phyloP scores from a whole-genome alignment of 2,329 filamentous ascomycete genomes.

The Trichoderma asperellum region DNA sequence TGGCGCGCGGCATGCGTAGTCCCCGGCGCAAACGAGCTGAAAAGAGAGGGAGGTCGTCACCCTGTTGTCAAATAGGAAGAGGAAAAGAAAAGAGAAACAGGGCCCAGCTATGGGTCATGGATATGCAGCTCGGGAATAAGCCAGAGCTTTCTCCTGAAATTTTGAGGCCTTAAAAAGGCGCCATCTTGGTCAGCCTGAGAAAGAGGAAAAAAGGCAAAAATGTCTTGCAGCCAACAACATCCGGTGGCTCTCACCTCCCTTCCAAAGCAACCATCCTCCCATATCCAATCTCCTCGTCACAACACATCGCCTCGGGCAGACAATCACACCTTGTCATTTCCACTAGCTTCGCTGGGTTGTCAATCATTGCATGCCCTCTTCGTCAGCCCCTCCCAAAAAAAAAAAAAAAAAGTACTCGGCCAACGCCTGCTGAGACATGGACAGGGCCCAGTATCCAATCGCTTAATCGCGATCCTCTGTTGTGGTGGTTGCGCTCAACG shows the following conservation, averaged over 20 bases:
- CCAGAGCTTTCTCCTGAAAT: background rate
- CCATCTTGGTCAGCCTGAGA: background rate
- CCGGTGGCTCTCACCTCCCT: background rate
- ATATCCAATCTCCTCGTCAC: background rate
- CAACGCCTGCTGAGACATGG: constrained; percentile 1
- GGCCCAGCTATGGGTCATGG: background rate
- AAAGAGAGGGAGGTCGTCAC: background rate
- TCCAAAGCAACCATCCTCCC: background rate
- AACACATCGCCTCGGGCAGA: background rate
- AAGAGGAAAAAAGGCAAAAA: background rate
- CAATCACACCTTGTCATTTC: background rate
- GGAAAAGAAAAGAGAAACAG: background rate
- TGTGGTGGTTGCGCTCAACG: background rate
- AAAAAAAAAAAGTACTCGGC: background rate
- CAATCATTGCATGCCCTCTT: background rate
- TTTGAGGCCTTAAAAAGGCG: background rate
- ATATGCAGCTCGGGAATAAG: background rate
- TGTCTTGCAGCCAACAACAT: background rate
- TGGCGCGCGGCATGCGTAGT: background rate
- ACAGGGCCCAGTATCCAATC: constrained; percentile 4
- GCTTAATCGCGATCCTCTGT: background rate
- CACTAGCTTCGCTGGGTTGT: background rate
- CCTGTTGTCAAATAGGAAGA: background rate
- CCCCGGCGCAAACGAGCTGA: background rate
- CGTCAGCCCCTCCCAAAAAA: background rate